These are phyloP conservation scores for Amanita inopinata DNA, from an alignment of 768 basidiomycete genomes.

Conservation along the genomic window DNA sequence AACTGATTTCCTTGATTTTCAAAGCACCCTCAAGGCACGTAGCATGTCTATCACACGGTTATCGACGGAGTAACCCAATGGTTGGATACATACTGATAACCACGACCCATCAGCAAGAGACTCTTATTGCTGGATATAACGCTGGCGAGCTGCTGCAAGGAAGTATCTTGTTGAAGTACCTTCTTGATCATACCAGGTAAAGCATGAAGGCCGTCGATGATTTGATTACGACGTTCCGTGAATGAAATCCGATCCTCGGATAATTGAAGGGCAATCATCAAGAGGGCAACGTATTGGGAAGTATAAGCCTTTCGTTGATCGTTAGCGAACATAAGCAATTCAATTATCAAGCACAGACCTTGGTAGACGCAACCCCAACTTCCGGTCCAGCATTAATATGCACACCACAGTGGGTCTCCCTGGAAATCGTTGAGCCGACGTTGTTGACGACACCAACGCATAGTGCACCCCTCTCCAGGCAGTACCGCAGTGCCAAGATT, in stretches of 20 bases:
- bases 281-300: constrained; percentile 94
- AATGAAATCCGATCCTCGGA: constrained; percentile 96
- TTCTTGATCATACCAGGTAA: constrained; percentile 84
- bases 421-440: constrained; percentile 94
- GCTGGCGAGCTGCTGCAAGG: constrained; percentile 75
- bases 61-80: neutral
- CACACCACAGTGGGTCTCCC: constrained; percentile 98
- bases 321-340: constrained; percentile 8
- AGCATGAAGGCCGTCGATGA: constrained; percentile 89
- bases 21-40: constrained; percentile 97
- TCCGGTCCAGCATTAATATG: constrained; percentile 99
- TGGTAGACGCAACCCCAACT: constrained; percentile 98
- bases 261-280: constrained; percentile 98
- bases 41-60: constrained; percentile 48
- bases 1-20: constrained; percentile 99
- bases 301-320: constrained; percentile 75
- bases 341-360: constrained; percentile 37
- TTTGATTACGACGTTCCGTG: constrained; percentile 80
- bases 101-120: constrained; percentile 93
- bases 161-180: constrained; percentile 71
- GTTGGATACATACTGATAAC: constrained; percentile 69
- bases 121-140: constrained; percentile 75
- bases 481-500: constrained; percentile 92
- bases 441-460: constrained; percentile 98
- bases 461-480: constrained; percentile 91